phyloP scores from a whole-genome alignment of 495 filamentous ascomycete species.

The Wilcoxina mikolae region DNA sequence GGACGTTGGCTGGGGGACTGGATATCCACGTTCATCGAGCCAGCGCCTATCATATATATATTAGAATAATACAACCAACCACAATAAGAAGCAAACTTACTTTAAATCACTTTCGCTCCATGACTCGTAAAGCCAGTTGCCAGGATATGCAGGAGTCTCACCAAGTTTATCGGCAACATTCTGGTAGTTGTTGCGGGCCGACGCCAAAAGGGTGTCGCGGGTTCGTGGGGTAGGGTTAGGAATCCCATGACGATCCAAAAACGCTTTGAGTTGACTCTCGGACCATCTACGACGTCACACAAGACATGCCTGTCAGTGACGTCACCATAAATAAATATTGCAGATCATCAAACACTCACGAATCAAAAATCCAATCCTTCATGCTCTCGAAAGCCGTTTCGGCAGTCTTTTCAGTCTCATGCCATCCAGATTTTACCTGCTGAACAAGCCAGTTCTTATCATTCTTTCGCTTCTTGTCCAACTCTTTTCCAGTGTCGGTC shows the following conservation, averaged over 20 bases:
- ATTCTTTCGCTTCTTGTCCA: slow-evolving; percentile 44
- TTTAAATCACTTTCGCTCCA: slow-evolving; percentile 70
- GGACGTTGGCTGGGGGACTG: slow-evolving; percentile 69
- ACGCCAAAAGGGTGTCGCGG: slow-evolving; percentile 64
- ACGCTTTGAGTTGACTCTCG: slow-evolving; percentile 77
- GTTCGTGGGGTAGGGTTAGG: slow-evolving; percentile 73
- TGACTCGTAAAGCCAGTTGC: slow-evolving; percentile 84
- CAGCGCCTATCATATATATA: slow-evolving; percentile 39
- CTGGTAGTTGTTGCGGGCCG: slow-evolving; percentile 70
- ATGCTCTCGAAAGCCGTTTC: slow-evolving; percentile 53
- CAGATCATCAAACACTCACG: slow-evolving; percentile 39
- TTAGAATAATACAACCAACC: not conserved
- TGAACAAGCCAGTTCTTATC: slow-evolving; percentile 52
- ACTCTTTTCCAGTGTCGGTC: slow-evolving; percentile 49
- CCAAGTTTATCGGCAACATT: slow-evolving; percentile 65
- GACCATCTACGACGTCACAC: slow-evolving; percentile 44
- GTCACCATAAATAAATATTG: slow-evolving; percentile 7
- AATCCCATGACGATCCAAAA: slow-evolving; percentile 76
- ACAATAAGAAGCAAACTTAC: slow-evolving; percentile 19
- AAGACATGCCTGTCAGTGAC: slow-evolving; percentile 13
- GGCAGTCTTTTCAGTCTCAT: slow-evolving; percentile 58
- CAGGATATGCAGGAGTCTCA: slow-evolving; percentile 70
- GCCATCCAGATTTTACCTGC: slow-evolving; percentile 57
- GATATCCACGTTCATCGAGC: slow-evolving; percentile 78
- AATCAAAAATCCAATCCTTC: slow-evolving; percentile 89